A percentile compares a stretch with the other conserved stretches of the same genome.
Conservation (phyloP, 768 basidiomycete genomes). For the Suillus clintonianus region DNA sequence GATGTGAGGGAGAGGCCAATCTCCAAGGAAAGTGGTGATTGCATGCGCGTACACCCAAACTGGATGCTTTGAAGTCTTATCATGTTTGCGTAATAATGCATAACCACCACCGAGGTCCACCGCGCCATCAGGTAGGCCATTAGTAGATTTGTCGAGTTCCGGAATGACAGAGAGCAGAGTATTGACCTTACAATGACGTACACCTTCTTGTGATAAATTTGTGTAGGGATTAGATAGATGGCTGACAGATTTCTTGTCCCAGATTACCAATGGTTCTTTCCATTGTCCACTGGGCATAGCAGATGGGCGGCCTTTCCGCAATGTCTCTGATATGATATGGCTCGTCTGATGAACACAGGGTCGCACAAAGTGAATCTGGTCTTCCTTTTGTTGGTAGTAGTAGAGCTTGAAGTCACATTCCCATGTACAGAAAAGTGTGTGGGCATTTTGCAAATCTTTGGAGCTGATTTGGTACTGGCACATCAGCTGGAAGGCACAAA, state of each 20-base stretch:
- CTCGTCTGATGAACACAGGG: slow-evolving; percentile 28
- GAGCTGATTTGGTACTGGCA: slow-evolving; percentile 17
- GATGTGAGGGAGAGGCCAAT: neutral
- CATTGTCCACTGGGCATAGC: slow-evolving; percentile 29
- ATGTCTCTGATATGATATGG: slow-evolving; percentile 25
- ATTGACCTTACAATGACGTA: slow-evolving; percentile 17
- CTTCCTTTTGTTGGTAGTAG: slow-evolving; percentile 23
- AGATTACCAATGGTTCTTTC: slow-evolving; percentile 18
- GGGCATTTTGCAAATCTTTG: slow-evolving; percentile 14
- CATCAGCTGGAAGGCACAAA: slow-evolving; percentile 21
- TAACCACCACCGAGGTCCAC: slow-evolving; percentile 24
- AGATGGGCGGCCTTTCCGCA: slow-evolving; percentile 20
- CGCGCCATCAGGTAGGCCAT: slow-evolving; percentile 2
- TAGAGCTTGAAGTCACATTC: slow-evolving; percentile 28
- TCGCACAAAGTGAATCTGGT: slow-evolving; percentile 32
- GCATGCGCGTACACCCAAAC: neutral
- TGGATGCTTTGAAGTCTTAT: neutral
- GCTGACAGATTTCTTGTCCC: slow-evolving; percentile 23
- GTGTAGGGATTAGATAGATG: slow-evolving; percentile 23
- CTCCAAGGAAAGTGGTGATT: neutral
- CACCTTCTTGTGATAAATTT: slow-evolving; percentile 22
- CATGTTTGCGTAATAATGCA: slow-evolving; percentile 13
- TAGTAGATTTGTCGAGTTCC: slow-evolving; percentile 4
- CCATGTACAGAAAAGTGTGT: slow-evolving; percentile 21
- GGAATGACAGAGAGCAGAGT: slow-evolving; percentile 9